Evolutionary conservation across 73 alveolate genomes (phyloP).

Genomic region (Paramecium tetraurelia): DNA sequence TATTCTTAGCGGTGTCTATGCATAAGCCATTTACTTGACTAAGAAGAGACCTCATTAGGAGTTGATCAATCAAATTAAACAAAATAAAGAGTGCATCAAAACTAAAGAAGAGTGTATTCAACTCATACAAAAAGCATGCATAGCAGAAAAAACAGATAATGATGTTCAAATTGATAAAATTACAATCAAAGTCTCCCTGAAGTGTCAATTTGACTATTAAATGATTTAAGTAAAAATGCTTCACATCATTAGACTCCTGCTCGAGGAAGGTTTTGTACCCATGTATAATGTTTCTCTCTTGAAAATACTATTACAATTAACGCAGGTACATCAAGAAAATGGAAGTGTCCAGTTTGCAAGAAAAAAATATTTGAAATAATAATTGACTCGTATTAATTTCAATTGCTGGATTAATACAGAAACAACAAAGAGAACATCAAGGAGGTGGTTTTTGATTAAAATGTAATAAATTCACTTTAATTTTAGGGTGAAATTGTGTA

Average conservation of each 20-base stretch:
- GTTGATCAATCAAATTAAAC: neutral
- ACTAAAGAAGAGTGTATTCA: neutral
- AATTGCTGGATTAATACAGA: slow-evolving; percentile 7
- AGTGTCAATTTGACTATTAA: slow-evolving; percentile 19
- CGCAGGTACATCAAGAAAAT: slow-evolving; percentile 54
- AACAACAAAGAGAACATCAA: neutral
- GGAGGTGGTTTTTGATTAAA: slow-evolving; percentile 48
- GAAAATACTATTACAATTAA: slow-evolving; percentile 57
- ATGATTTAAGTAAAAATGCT: neutral
- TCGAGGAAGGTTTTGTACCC: slow-evolving; percentile 54
- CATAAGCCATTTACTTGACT: slow-evolving; percentile 2
- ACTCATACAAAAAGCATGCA: neutral
- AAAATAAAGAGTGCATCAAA: neutral
- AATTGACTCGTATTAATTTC: slow-evolving; percentile 35
- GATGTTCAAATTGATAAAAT: slow-evolving; percentile 38
- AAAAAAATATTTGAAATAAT: slow-evolving; percentile 26
- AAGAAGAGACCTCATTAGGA: neutral
- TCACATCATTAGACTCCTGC: slow-evolving; percentile 52
- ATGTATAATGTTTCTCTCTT: slow-evolving; percentile 55
- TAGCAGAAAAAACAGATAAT: neutral
- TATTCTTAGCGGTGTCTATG: slow-evolving; percentile 21
- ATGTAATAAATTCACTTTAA: neutral
- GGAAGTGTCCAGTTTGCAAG: slow-evolving; percentile 63
- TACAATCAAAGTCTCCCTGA: neutral
- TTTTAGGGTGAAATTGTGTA: slow-evolving; percentile 3